Percentiles rank a stretch among this genome's conserved stretches.
phyloP scores from a whole-genome alignment of 2,329 filamentous ascomycete species.

The Eurotiales sp. region DNA sequence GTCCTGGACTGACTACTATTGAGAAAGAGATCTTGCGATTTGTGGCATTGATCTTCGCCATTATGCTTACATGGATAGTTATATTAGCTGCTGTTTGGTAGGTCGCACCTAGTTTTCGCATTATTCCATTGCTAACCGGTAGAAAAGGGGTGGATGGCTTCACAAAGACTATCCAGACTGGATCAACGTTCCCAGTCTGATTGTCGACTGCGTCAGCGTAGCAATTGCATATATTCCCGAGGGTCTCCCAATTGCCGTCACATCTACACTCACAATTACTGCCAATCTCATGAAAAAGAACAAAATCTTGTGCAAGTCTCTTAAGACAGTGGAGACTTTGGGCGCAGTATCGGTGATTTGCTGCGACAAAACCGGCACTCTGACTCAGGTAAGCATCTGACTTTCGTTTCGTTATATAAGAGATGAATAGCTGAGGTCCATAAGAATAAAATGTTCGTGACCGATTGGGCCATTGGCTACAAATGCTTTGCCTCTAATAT shows the following conservation, averaged over 20 bases:
- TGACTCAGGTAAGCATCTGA: conserved; percentile 34
- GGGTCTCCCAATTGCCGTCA: conserved; percentile 66
- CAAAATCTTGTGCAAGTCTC: conserved; percentile 72
- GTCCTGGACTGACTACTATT: conserved; percentile 63
- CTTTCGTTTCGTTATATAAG: not conserved
- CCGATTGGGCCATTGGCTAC: conserved; percentile 61
- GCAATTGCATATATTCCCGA: conserved; percentile 74
- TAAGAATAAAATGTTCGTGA: conserved; percentile 67
- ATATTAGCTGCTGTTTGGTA: conserved; percentile 65
- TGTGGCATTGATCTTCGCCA: conserved; percentile 32
- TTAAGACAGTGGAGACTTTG: conserved; percentile 73
- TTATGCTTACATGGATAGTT: conserved; percentile 25
- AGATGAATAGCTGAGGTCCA: conserved; percentile 9
- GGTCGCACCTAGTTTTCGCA: conserved; percentile 6
- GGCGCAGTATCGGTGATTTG: conserved; percentile 70
- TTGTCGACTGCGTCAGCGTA: conserved; percentile 68
- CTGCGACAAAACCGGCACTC: conserved; percentile 67
- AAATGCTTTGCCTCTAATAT: conserved; percentile 50
- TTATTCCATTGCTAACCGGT: conserved; percentile 2
- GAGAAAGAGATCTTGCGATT: conserved; percentile 72
- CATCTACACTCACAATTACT: conserved; percentile 67
- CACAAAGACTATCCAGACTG: conserved; percentile 62
- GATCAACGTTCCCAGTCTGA: conserved; percentile 68
- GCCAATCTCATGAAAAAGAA: conserved; percentile 73
- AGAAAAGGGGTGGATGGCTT: conserved; percentile 62